phyloP scores from a whole-genome alignment of 805 yeast species.

The Isabelozyma heimii region DNA sequence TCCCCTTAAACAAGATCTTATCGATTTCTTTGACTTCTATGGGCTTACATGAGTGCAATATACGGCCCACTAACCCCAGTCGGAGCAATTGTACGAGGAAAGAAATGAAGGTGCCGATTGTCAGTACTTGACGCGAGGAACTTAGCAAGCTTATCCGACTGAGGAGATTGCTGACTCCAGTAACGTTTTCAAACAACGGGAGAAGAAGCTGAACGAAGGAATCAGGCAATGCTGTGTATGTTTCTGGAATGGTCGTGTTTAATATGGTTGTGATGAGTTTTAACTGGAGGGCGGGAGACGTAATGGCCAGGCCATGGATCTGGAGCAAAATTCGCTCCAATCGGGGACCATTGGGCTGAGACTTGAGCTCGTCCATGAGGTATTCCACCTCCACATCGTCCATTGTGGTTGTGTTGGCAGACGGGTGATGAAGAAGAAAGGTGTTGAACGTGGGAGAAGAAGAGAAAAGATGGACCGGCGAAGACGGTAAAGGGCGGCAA shows the following conservation, averaged over 20 bases:
- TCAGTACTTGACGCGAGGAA: not conserved
- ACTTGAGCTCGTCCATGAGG: conserved; percentile 3
- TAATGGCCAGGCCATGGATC: not conserved
- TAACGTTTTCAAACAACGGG: conserved; percentile 16
- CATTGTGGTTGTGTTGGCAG: not conserved
- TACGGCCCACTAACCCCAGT: conserved; percentile 9
- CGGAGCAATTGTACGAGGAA: conserved; percentile 6
- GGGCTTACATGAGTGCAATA: conserved; percentile 3
- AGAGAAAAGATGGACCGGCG: too few species aligned
- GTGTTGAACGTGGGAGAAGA: too few species aligned
- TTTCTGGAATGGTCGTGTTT: conserved; percentile 32
- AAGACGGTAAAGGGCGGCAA: too few species aligned
- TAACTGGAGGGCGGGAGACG: not conserved
- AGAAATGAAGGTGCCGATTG: conserved; percentile 1
- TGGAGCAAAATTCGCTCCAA: not conserved
- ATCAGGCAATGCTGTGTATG: conserved; percentile 17
- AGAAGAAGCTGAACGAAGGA: conserved; percentile 7
- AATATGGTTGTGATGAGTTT: conserved; percentile 20
- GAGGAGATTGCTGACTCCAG: conserved; percentile 33
- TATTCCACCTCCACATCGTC: not conserved
- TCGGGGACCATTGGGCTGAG: not conserved
- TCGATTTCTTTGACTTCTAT: conserved; percentile 30
- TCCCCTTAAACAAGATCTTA: conserved; percentile 35
- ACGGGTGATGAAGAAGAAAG: too few species aligned
- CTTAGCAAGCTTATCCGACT: conserved; percentile 7